Conservation (phyloP, 768 basidiomycete genomes). For the Favolaschia claudopus region DNA sequence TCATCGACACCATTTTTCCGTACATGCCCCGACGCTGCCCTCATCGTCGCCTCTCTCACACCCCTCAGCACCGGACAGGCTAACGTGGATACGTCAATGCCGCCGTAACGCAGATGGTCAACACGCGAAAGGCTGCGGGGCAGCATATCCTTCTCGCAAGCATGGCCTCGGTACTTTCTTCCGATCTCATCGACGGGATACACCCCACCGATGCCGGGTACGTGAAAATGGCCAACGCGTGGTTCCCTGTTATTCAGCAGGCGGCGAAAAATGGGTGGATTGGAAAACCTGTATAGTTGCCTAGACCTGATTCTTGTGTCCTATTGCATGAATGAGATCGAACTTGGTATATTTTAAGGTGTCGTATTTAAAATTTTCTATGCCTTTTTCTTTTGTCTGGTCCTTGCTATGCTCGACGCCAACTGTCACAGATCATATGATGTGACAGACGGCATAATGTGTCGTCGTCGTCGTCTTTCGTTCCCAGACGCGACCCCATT, state of each 20-base stretch:
- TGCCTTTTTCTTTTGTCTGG: too few species aligned
- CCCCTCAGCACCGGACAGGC: slow-evolving; percentile 12
- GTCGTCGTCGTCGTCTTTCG: too few species aligned
- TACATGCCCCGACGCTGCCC: slow-evolving; percentile 13
- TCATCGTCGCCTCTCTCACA: slow-evolving; percentile 19
- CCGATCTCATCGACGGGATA: slow-evolving; percentile 19
- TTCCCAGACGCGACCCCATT: too few species aligned
- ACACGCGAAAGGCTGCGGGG: slow-evolving; percentile 13
- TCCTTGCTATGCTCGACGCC: too few species aligned
- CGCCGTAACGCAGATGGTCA: slow-evolving; percentile 6
- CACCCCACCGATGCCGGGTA: slow-evolving; percentile 26
- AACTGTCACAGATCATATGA: too few species aligned
- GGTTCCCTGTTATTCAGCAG: slow-evolving; percentile 18
- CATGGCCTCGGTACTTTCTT: slow-evolving; percentile 2
- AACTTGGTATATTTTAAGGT: too few species aligned
- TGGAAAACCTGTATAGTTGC: slow-evolving; percentile 11
- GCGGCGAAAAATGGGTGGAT: slow-evolving; percentile 25
- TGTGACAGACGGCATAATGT: too few species aligned
- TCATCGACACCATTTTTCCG: slow-evolving; percentile 17
- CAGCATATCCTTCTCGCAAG: slow-evolving; percentile 21
- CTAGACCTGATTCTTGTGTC: too few species aligned
- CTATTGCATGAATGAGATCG: too few species aligned
- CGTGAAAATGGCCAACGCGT: slow-evolving; percentile 23
- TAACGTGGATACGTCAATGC: slow-evolving; percentile 16
- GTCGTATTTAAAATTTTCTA: too few species aligned